Percentiles rank a stretch among this genome's conserved stretches.
These are phyloP conservation scores for Neurospora sp. DNA, from an alignment of 495 filamentous ascomycete genomes.

Conservation along the genomic window DNA sequence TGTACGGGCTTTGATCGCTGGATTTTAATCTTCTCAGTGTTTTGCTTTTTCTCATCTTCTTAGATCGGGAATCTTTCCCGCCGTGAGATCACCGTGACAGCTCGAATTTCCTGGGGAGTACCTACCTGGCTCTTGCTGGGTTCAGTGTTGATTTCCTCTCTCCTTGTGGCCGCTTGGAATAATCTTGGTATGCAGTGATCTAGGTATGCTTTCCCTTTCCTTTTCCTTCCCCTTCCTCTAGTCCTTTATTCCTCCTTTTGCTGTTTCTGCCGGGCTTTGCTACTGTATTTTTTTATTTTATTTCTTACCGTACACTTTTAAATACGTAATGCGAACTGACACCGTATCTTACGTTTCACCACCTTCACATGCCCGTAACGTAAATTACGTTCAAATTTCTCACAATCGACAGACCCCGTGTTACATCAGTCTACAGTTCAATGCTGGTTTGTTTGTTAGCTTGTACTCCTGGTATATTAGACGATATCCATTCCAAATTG, in stretches of 20 bases:
- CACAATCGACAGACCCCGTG: background rate
- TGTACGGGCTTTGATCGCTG: background rate
- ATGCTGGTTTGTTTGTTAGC: no score
- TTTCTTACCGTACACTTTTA: background rate
- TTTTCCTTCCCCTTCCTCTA: background rate
- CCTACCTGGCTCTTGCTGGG: background rate
- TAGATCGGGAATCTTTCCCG: background rate
- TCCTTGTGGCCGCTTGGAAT: background rate
- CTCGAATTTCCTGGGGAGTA: background rate
- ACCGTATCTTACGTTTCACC: background rate
- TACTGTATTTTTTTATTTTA: background rate
- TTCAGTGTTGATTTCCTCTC: background rate
- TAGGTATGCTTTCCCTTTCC: background rate
- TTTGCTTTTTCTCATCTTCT: background rate
- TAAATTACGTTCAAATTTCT: background rate
- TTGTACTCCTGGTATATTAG: no score
- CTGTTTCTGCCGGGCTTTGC: background rate
- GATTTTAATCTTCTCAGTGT: background rate
- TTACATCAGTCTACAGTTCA: background rate
- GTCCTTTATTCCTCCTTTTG: background rate
- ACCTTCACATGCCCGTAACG: background rate
- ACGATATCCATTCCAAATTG: no score
- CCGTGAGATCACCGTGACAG: background rate
- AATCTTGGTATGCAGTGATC: background rate
- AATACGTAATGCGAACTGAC: background rate